Evolutionary conservation across 2,329 filamentous ascomycete species (phyloP), one percentile per base, ranked within the genome.

Genomic region (Dactylellina cionopaga): DNA sequence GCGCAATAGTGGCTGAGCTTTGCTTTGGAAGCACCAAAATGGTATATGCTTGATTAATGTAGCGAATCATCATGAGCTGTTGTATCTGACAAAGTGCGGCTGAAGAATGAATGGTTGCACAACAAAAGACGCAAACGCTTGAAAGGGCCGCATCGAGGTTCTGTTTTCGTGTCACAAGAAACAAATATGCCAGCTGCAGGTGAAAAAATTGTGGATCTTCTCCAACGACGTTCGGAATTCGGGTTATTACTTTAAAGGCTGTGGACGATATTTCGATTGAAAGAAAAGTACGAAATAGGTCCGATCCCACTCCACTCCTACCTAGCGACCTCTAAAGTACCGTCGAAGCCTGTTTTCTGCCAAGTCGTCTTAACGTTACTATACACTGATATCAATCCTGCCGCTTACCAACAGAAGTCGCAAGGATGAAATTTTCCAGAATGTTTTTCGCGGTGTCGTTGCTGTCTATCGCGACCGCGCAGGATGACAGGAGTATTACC

Each of bases 231-330:
- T 39, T 66, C 33, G 51, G 51, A 51, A 51, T 56, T 46, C 51
- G 62, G 62, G n/a, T n/a, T n/a, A 66, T 46, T 64, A 44, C 33
- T 58, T 56, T 58, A 58, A 58, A 66, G 51, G 13, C 54, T n/a
- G n/a, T n/a, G n/a, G n/a, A n/a, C n/a, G n/a, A n/a, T n/a, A n/a
- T n/a, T n/a, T n/a, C n/a, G n/a, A n/a, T n/a, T n/a, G n/a, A n/a
- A n/a, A n/a, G n/a, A n/a, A n/a, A n/a, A n/a, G n/a, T n/a, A n/a
- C n/a, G n/a, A n/a, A n/a, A n/a, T n/a, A n/a, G n/a, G n/a, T n/a
- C n/a, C n/a, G n/a, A n/a, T n/a, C n/a, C n/a, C n/a, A n/a, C n/a
- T n/a, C n/a, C n/a, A n/a, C n/a, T n/a, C n/a, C n/a, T n/a, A n/a
- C n/a, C n/a, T n/a, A n/a, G n/a, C n/a, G n/a, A n/a, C n/a, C n/a